These are phyloP conservation scores for Aureobasidium zeae DNA, from an alignment of 2,329 filamentous ascomycete genomes.

Conservation along the genomic window DNA sequence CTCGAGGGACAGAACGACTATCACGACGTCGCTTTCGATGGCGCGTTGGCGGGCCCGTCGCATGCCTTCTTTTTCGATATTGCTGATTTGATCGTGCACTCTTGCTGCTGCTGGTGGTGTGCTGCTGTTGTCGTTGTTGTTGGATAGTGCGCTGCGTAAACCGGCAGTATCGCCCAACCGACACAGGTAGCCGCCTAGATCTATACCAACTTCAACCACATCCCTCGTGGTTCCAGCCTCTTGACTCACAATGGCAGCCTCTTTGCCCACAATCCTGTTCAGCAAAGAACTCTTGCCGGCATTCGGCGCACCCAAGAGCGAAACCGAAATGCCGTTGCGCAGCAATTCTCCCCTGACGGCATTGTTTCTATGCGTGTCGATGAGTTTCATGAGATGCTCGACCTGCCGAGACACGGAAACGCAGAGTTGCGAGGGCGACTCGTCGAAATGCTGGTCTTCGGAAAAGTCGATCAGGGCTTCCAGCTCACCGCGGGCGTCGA, in stretches of 20 bases:
- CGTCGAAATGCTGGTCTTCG: slow-evolving; percentile 95
- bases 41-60: slow-evolving; percentile 74
- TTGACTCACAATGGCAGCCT: slow-evolving; percentile 88
- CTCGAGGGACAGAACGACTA: slow-evolving; percentile 72
- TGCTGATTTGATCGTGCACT: slow-evolving; percentile 45
- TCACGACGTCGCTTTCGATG: slow-evolving; percentile 71
- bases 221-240: slow-evolving; percentile 93
- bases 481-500: slow-evolving; percentile 78
- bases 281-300: slow-evolving; percentile 90
- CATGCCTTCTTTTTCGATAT: slow-evolving; percentile 83
- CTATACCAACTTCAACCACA: slow-evolving; percentile 82
- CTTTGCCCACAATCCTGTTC: slow-evolving; percentile 79
- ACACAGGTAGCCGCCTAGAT: slow-evolving; percentile 82
- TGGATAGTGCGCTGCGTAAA: slow-evolving; percentile 47
- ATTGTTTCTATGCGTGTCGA: slow-evolving; percentile 63
- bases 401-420: slow-evolving; percentile 60
- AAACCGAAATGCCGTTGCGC: slow-evolving; percentile 73
- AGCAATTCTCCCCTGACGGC: slow-evolving; percentile 76
- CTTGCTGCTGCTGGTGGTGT: neutral
- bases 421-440: slow-evolving; percentile 65
- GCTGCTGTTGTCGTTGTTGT: no score
- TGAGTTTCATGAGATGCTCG: slow-evolving; percentile 48
- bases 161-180: slow-evolving; percentile 95
- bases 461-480: slow-evolving; percentile 96
- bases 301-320: slow-evolving; percentile 84